phyloP scores from a whole-genome alignment of 495 filamentous ascomycete species.

The Hypoxylon fuscum region DNA sequence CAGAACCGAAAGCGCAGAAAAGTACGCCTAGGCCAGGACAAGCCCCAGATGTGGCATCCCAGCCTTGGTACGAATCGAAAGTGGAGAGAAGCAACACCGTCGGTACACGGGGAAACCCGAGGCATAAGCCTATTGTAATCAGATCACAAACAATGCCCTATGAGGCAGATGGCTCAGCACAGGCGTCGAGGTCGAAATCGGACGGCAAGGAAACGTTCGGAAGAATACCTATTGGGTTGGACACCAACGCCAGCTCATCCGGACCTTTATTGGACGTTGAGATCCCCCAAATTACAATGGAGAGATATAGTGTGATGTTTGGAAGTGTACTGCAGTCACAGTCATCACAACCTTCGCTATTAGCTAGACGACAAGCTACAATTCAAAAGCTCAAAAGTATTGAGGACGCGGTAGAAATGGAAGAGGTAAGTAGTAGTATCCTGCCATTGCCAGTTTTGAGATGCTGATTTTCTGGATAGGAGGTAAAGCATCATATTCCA shows the following conservation, averaged over 20 bases:
- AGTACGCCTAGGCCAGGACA: constrained; percentile 14
- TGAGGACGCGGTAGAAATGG: constrained; percentile 53
- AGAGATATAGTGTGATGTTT: constrained; percentile 97
- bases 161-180: constrained; percentile 17
- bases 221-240: constrained; percentile 27
- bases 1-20: constrained; percentile 28
- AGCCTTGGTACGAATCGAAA: constrained; percentile 14
- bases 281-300: constrained; percentile 82
- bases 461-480: constrained; percentile 22
- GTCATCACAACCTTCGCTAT: constrained; percentile 55
- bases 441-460: not conserved
- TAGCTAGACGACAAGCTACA: constrained; percentile 74
- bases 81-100: constrained; percentile 51
- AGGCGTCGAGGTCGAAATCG: constrained; percentile 13
- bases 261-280: constrained; percentile 70
- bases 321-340: constrained; percentile 70
- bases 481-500: constrained; percentile 38
- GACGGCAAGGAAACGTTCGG: constrained; percentile 25
- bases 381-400: constrained; percentile 68
- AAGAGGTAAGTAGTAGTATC: constrained; percentile 40
- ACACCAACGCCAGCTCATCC: constrained; percentile 14
- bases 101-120: constrained; percentile 39
- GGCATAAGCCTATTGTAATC: constrained; percentile 50
- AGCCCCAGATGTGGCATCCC: constrained; percentile 9
- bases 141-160: constrained; percentile 50